Conservation (phyloP, 257 asterid genomes). For the Fraxinus americana region DNA sequence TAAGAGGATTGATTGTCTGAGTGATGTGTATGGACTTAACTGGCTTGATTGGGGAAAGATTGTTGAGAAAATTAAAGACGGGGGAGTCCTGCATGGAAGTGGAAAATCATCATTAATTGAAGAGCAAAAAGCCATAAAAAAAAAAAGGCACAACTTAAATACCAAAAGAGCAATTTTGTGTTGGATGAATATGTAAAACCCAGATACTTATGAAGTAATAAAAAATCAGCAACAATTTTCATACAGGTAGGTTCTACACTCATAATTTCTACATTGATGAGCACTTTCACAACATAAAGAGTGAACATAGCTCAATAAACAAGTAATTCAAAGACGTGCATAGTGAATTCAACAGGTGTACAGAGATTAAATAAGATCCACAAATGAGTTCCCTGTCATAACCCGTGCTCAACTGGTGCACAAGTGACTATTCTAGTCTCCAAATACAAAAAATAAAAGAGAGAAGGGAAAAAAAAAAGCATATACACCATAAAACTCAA, state of each 20-base stretch:
- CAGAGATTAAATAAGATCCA: neutral
- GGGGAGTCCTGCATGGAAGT: slow-evolving; percentile 81
- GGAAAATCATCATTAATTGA: neutral
- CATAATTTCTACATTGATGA: neutral
- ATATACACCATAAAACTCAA: neutral
- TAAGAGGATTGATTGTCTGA: slow-evolving; percentile 73
- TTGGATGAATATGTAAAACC: neutral
- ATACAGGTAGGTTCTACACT: neutral
- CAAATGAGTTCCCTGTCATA: neutral
- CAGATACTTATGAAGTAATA: neutral
- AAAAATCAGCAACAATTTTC: neutral
- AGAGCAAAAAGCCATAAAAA: slow-evolving; percentile 3
- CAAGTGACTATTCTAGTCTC: neutral
- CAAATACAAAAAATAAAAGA: neutral
- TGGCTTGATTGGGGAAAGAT: slow-evolving; percentile 84
- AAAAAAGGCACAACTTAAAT: slow-evolving; percentile 15
- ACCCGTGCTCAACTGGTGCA: neutral
- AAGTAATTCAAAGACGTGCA: neutral
- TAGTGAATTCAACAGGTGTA: neutral
- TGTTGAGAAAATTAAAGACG: slow-evolving; percentile 81
- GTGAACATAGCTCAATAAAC: neutral
- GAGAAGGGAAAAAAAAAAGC: neutral
- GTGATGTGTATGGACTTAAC: slow-evolving; percentile 70
- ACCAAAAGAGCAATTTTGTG: neutral
- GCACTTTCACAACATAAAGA: no score